phyloP scores from a whole-genome alignment of 331 rosid genomes.

The Telfairia occidentalis region DNA sequence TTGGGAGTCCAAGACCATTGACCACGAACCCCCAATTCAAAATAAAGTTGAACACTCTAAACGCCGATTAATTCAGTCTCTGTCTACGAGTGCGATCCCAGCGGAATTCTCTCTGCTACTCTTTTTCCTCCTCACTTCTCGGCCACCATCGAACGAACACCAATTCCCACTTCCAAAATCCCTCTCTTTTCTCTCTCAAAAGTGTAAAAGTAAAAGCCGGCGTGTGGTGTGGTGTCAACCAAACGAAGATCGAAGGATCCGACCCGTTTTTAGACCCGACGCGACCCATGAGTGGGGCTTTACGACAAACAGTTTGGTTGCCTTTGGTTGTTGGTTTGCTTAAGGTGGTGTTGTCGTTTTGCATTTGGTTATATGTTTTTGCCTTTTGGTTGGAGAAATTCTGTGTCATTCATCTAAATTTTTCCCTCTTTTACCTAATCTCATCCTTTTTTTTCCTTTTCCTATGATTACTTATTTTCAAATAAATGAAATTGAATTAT shows the following conservation, averaged over 20 bases:
- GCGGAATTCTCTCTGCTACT: not conserved
- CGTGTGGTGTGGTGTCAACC: not conserved
- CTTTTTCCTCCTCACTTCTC: not conserved
- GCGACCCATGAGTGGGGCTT: not conserved
- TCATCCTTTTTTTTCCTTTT: not conserved
- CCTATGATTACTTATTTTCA: not conserved
- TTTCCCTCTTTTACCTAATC: not conserved
- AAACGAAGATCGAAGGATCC: not conserved
- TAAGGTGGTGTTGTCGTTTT: not conserved
- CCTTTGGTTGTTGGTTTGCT: not conserved
- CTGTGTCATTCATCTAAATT: not conserved
- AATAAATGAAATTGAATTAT: not conserved
- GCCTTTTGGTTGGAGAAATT: not conserved
- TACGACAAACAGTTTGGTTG: not conserved
- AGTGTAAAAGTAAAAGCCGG: not conserved
- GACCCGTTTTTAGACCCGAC: not conserved
- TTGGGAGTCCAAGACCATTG: conserved; percentile 11
- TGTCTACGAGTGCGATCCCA: not conserved
- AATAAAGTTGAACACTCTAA: not conserved
- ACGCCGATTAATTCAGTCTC: not conserved
- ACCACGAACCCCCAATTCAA: conserved; percentile 4
- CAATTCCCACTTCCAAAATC: conserved; percentile 4
- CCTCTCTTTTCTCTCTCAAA: conserved; percentile 3
- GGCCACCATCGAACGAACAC: not conserved
- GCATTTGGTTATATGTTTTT: not conserved